A percentile compares a stretch with the other conserved stretches of the same genome.
phyloP scores from a whole-genome alignment of 495 filamentous ascomycete species.

The Tetracladium setigerum region DNA sequence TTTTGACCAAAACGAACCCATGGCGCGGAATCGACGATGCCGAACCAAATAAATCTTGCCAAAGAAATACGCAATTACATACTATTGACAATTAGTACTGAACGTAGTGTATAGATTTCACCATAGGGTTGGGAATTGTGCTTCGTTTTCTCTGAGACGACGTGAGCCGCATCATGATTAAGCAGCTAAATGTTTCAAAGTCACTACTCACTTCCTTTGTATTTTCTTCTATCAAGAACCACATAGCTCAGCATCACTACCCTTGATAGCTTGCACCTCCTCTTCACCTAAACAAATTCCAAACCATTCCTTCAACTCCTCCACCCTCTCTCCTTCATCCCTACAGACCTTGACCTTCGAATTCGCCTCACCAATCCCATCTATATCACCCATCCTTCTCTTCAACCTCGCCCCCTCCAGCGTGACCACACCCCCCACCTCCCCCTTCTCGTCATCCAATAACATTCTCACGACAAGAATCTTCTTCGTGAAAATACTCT shows the following conservation, averaged over 20 bases:
- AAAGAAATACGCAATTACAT: no score
- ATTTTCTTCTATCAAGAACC: neutral
- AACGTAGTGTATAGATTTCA: no score
- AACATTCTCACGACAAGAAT: conserved; percentile 32
- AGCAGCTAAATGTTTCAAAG: no score
- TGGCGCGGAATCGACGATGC: no score
- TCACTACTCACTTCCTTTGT: no score
- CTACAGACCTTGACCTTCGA: conserved; percentile 34
- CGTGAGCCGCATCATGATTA: no score
- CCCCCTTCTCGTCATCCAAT: conserved; percentile 27
- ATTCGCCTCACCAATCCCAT: conserved; percentile 32
- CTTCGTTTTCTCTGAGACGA: no score
- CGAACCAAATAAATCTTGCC: no score
- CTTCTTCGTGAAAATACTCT: conserved; percentile 34
- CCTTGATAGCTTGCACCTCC: conserved; percentile 47
- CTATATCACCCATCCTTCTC: conserved; percentile 29
- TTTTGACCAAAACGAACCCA: no score
- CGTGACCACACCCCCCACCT: conserved; percentile 47
- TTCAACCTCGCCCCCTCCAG: conserved; percentile 52
- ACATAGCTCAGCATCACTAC: conserved; percentile 37
- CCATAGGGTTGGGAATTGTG: no score
- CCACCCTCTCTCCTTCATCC: conserved; percentile 42
- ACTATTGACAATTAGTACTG: no score
- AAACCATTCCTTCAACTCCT: conserved; percentile 48
- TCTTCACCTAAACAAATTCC: conserved; percentile 39